These are phyloP conservation scores for Saccharomyces pastorianus DNA, from an alignment of 1,139 yeast species.

Conservation along the genomic window DNA sequence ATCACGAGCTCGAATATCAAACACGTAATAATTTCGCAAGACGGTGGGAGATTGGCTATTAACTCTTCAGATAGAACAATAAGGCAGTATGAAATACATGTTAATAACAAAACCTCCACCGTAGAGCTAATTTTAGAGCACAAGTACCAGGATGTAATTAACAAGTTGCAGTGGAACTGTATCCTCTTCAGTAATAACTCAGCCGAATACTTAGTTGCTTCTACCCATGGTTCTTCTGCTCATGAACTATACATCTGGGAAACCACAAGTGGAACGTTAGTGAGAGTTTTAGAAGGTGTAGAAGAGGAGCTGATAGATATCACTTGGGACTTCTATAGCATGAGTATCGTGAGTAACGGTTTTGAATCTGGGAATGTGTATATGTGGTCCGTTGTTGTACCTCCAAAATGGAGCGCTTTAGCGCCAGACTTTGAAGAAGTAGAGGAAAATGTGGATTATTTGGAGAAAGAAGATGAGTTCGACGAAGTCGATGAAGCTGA, in stretches of 20 bases:
- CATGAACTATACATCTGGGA: slow-evolving; percentile 95
- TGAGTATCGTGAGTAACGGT: slow-evolving; percentile 81
- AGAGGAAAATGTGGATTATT: slow-evolving; percentile 83
- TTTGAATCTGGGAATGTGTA: slow-evolving; percentile 77
- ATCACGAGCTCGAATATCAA: slow-evolving; percentile 67
- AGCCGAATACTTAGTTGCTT: slow-evolving; percentile 80
- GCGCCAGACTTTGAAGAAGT: slow-evolving; percentile 96
- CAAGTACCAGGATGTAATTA: slow-evolving; percentile 85
- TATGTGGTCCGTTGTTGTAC: slow-evolving; percentile 74
- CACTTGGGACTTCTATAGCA: slow-evolving; percentile 72
- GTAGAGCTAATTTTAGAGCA: slow-evolving; percentile 66
- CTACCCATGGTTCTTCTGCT: slow-evolving; percentile 77
- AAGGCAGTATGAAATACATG: slow-evolving; percentile 53
- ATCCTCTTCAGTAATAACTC: slow-evolving; percentile 62
- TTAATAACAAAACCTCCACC: slow-evolving; percentile 4
- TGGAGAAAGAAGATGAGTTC: slow-evolving; percentile 87
- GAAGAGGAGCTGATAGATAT: slow-evolving; percentile 76
- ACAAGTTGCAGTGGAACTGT: slow-evolving; percentile 82
- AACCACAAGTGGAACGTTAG: slow-evolving; percentile 75
- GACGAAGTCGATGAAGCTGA: slow-evolving; percentile 65
- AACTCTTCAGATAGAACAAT: slow-evolving; percentile 80
- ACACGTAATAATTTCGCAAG: slow-evolving; percentile 54
- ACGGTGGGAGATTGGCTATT: slow-evolving; percentile 63
- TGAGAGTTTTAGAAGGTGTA: slow-evolving; percentile 88
- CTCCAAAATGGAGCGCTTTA: slow-evolving; percentile 93